phyloP scores from a whole-genome alignment of 1,284 basidiomycete genomes.

The Boletellus sp. region DNA sequence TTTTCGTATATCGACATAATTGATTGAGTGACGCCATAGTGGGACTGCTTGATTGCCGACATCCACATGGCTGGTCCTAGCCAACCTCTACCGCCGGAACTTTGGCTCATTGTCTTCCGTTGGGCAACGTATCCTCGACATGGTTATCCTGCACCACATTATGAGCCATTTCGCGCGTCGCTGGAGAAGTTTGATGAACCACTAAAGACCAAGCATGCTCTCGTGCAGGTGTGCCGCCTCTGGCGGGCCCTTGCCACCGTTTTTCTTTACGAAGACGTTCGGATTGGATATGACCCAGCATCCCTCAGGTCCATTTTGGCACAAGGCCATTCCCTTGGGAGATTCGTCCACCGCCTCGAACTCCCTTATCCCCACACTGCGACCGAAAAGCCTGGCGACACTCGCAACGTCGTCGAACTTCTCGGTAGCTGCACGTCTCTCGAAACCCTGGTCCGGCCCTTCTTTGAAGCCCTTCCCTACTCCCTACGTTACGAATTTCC shows the following conservation, averaged over 20 bases:
- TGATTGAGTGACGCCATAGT: constrained; percentile 1
- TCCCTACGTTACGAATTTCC: constrained; percentile 51
- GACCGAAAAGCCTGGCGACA: constrained; percentile 34
- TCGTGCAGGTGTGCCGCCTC: constrained; percentile 53
- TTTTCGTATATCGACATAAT: constrained; percentile 1
- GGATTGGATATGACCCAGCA: constrained; percentile 34
- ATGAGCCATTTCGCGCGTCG: constrained; percentile 42
- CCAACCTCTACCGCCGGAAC: constrained; percentile 45
- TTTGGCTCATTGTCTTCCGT: constrained; percentile 50
- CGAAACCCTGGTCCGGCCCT: constrained; percentile 54
- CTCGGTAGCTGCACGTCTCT: constrained; percentile 48
- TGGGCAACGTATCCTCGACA: constrained; percentile 37
- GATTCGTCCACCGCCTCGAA: constrained; percentile 48
- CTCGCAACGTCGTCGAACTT: constrained; percentile 38
- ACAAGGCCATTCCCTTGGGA: constrained; percentile 35
- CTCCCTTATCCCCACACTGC: constrained; percentile 55
- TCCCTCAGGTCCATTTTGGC: constrained; percentile 33
- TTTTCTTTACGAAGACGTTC: constrained; percentile 54
- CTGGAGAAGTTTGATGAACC: constrained; percentile 15
- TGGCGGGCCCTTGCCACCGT: constrained; percentile 47
- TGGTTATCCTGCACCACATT: constrained; percentile 30
- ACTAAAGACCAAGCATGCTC: constrained; percentile 35
- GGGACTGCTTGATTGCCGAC: constrained; percentile 1
- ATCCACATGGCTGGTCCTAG: constrained; percentile 8
- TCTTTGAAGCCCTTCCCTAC: constrained; percentile 24